phyloP scores from a whole-genome alignment of 768 basidiomycete genomes.

The Boletus patriciae region DNA sequence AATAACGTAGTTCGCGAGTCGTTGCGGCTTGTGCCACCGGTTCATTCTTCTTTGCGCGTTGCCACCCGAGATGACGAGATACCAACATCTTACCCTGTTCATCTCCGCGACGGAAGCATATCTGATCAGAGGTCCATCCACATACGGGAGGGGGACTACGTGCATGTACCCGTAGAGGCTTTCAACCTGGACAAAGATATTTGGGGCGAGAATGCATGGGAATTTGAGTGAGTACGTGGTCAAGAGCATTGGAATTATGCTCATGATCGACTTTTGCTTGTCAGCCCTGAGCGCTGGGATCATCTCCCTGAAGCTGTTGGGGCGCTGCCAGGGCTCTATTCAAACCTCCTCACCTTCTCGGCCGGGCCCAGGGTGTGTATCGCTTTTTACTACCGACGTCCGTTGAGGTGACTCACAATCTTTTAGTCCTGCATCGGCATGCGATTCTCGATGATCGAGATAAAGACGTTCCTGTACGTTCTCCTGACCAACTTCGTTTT shows the following conservation, averaged over 20 bases:
- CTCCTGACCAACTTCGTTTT: slow-evolving; percentile 70
- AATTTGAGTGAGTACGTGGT: slow-evolving; percentile 60
- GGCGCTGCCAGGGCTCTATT: slow-evolving; percentile 70
- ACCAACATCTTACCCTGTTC: slow-evolving; percentile 67
- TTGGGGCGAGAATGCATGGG: slow-evolving; percentile 83
- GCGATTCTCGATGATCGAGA: slow-evolving; percentile 81
- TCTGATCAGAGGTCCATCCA: slow-evolving; percentile 43
- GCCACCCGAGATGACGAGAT: slow-evolving; percentile 77
- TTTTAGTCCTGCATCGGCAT: slow-evolving; percentile 77
- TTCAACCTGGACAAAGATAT: slow-evolving; percentile 75
- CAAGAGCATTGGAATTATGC: not conserved
- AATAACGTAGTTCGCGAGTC: slow-evolving; percentile 76
- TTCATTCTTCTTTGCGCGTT: slow-evolving; percentile 79
- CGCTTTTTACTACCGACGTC: not conserved
- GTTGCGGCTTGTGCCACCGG: slow-evolving; percentile 75
- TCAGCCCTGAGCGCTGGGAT: slow-evolving; percentile 81
- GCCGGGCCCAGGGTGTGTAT: slow-evolving; percentile 73
- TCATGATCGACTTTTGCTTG: not conserved
- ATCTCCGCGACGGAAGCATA: slow-evolving; percentile 46
- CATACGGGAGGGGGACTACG: slow-evolving; percentile 67
- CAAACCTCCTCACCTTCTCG: slow-evolving; percentile 73
- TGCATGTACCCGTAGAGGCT: slow-evolving; percentile 78
- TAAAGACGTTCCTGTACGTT: slow-evolving; percentile 73
- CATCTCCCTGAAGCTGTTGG: slow-evolving; percentile 66
- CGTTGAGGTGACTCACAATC: not conserved